Evolutionary conservation across 805 yeast species (phyloP), one percentile per base, ranked within the genome.

Genomic region (Wickerhamomyces bovis): DNA sequence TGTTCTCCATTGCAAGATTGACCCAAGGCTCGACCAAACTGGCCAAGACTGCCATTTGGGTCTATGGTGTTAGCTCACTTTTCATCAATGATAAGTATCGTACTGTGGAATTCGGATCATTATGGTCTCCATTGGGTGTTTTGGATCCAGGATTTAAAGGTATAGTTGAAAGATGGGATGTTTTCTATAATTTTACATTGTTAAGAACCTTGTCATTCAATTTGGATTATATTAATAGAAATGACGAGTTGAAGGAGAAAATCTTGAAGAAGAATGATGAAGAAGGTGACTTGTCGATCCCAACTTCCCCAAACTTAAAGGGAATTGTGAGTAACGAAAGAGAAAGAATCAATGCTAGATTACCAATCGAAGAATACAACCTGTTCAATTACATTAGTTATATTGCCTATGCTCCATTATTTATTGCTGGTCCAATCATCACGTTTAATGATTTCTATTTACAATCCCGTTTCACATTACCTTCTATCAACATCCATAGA

Each of bases 401-500:
- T 61, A 63, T 87, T 30, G 68, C 84, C 6, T 94, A 94, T 58
- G 78, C 96, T 0, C 99, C 99, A 3, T 68, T 94, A 42, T 87
- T 86, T 65, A 82, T 94, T 55, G 97, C 96, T 2, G 99, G 99
- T 1, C 99, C 99, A 21, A 81, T 94, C 16, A 61, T 94, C 38
- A 86, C 98, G 0, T 94, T 86, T 71, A 94, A 94, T 67, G 99
- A 94, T 64, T 94, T 81, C 63, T 64, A 85, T 38, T 82, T 83
- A 55, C 99, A 94, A 68, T 71, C 83, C 4, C 67, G 69, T 33
- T 71, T 76, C 52, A 73, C 79, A 16, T 67, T 84, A 16, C 73
- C 84, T 1, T 77, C 95, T 0, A 82, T 85, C 31, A 73, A 76
- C 44, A 50, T 60, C 44, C 74, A 71, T 42, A 69, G 86, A 39